A percentile compares a stretch with the other conserved stretches of the same genome.
These are phyloP conservation scores for Saccharomyces hybrid DNA, from an alignment of 1,139 yeast genomes.

Conservation along the genomic window DNA sequence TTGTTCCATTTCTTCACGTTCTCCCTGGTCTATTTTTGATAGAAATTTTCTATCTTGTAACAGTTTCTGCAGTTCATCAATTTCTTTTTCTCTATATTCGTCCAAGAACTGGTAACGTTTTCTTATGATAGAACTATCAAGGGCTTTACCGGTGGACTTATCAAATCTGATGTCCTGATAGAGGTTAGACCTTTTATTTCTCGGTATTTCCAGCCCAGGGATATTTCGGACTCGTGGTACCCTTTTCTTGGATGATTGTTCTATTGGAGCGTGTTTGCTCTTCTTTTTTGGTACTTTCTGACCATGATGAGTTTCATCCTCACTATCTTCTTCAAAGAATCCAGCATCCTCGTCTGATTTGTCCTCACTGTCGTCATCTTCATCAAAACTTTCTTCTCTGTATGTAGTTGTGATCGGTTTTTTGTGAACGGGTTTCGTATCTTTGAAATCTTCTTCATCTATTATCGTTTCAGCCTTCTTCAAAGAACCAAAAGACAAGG, in stretches of 20 bases:
- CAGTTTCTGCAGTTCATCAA: constrained; percentile 48
- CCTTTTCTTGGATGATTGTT: constrained; percentile 61
- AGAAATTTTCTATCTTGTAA: constrained; percentile 50
- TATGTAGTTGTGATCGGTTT: constrained; percentile 3
- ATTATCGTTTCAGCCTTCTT: constrained; percentile 49
- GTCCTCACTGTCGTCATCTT: constrained; percentile 16
- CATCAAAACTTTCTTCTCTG: constrained; percentile 10
- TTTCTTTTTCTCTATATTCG: constrained; percentile 72
- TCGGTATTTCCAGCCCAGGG: constrained; percentile 53
- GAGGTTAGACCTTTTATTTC: constrained; percentile 34
- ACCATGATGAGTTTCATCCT: constrained; percentile 5
- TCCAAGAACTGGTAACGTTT: constrained; percentile 78
- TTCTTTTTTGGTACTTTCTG: constrained; percentile 32
- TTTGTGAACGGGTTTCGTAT: constrained; percentile 7
- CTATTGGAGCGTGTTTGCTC: constrained; percentile 76
- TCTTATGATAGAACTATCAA: constrained; percentile 57
- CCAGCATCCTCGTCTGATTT: constrained; percentile 20
- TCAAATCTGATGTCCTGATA: constrained; percentile 85
- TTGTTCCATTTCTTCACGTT: constrained; percentile 48
- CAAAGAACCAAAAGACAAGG: constrained; percentile 53
- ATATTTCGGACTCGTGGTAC: constrained; percentile 64
- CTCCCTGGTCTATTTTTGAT: constrained; percentile 39
- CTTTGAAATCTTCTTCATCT: constrained; percentile 31
- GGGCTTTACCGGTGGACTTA: constrained; percentile 80
- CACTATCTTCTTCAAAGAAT: constrained; percentile 28